Base-by-base conservation (phyloP, 2,329 filamentous ascomycete genomes). In the Neofusicoccum sp. region DNA sequence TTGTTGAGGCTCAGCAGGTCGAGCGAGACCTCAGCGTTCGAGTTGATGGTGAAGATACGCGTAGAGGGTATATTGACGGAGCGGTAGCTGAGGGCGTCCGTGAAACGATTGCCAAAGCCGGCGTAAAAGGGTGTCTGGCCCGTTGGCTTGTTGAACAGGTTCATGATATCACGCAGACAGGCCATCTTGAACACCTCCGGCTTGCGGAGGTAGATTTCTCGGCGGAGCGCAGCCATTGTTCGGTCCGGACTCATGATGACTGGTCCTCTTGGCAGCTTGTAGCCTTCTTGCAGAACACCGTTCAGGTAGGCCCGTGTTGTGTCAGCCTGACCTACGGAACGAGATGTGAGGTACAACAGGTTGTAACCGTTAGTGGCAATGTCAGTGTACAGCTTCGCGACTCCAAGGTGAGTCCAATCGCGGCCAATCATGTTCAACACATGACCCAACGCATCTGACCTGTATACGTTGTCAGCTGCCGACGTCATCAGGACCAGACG, bases 181-280 rank as follows among this genome's bases (percentile, higher is more conserved):
- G 95, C 92, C 96, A 99, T 99, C 77, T 99, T 99, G 85, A 99
- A 99, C 6, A 99, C 91, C 71, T 99, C 93, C 0, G 95, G 96
- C 74, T 99, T 98, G 58, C 95, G 86, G 28, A 99, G 82, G 72
- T 99, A 99, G 5, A 99, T 86, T 73, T 99, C 95, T 49, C 95
- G 87, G 61, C 95, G 84, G 31, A 99, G 77, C 0, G 95, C 96
- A 6, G 96, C 93, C 78, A 98, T 96, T 1, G 93, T 98, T 59
- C 95, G 85, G 75, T 99, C 95, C 0, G 95, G 96, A 36, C 90
- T 96, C 75, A 97, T 86, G 65, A 99, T 98, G 0, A 96, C 96
- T 0, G 95, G 95, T 0, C 96, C 95, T 66, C 89, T 89, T 0
- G 95, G 95, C 38, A 99, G 79, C 49, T 85, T 86, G 77, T 91